phyloP scores from a whole-genome alignment of 169 alveolate genomes.

The Eimeria falciformis region DNA sequence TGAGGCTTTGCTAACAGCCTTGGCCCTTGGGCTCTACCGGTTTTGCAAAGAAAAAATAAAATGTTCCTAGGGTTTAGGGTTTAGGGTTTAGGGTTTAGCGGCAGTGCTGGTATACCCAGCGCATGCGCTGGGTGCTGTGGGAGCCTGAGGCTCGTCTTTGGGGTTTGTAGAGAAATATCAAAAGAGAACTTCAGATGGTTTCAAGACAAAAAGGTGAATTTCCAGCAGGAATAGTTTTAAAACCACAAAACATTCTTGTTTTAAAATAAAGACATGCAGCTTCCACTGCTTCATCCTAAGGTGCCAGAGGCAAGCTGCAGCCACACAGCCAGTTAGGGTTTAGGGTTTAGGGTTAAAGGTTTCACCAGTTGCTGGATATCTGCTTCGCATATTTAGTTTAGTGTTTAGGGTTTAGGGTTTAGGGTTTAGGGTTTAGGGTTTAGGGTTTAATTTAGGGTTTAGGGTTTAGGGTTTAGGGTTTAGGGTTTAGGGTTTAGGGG shows the following conservation, averaged over 20 bases:
- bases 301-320: too few species aligned
- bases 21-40: background rate
- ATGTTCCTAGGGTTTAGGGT: too few species aligned
- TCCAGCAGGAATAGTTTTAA: too few species aligned
- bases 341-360: background rate
- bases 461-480: background rate
- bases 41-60: too few species aligned
- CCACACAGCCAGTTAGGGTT: too few species aligned
- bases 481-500: slow-evolving; percentile 20
- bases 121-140: background rate
- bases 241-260: too few species aligned
- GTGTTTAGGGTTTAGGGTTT: background rate
- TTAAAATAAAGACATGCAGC: too few species aligned
- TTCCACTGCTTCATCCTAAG: too few species aligned
- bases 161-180: background rate
- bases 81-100: too few species aligned
- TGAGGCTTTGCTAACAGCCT: background rate
- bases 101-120: too few species aligned
- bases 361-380: background rate
- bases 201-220: too few species aligned
- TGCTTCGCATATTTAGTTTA: background rate
- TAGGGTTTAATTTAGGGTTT: background rate
- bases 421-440: background rate
- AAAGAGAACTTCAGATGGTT: too few species aligned
- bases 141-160: background rate